Evolutionary conservation across 2,329 filamentous ascomycete species (phyloP).

Genomic region (Thelonectria blattea): DNA sequence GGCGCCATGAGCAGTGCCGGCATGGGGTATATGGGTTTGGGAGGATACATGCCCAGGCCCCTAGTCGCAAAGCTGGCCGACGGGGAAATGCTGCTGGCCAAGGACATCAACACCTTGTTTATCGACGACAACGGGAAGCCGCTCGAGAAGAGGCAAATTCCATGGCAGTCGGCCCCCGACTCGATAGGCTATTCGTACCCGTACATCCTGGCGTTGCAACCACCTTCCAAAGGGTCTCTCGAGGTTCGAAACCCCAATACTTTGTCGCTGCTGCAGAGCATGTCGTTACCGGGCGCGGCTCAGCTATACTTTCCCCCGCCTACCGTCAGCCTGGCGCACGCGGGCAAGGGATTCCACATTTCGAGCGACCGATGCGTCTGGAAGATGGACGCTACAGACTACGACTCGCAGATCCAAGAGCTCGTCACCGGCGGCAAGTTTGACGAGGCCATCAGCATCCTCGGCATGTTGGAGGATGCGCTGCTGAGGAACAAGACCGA

Average conservation of each 20-base stretch:
- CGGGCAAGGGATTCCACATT: slow-evolving; percentile 93
- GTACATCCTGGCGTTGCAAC: slow-evolving; percentile 86
- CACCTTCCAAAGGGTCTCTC: slow-evolving; percentile 80
- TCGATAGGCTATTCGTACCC: slow-evolving; percentile 96
- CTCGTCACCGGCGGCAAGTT: slow-evolving; percentile 75
- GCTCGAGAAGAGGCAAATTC: slow-evolving; percentile 84
- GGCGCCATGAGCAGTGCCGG: slow-evolving; percentile 82
- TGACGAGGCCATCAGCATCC: slow-evolving; percentile 90
- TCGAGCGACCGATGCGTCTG: slow-evolving; percentile 90
- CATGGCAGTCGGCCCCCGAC: slow-evolving; percentile 87
- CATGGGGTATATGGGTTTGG: slow-evolving; percentile 97
- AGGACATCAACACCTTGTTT: slow-evolving; percentile 95
- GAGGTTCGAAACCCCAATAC: slow-evolving; percentile 95
- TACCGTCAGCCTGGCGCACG: slow-evolving; percentile 92
- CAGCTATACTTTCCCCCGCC: slow-evolving; percentile 91
- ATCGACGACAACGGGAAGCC: slow-evolving; percentile 84
- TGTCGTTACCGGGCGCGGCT: slow-evolving; percentile 80
- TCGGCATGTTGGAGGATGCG: slow-evolving; percentile 91
- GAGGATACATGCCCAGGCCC: slow-evolving; percentile 88
- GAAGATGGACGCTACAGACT: slow-evolving; percentile 94
- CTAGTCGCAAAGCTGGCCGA: slow-evolving; percentile 82
- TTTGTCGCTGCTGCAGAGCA: slow-evolving; percentile 84
- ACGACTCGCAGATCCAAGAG: slow-evolving; percentile 86
- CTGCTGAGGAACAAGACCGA: slow-evolving; percentile 82
- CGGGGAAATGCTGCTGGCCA: slow-evolving; percentile 89